Evolutionary conservation across 2,329 filamentous ascomycete genomes (phyloP), one percentile per base, ranked within the genome.

Genomic region (Talaromyces marneffei): DNA sequence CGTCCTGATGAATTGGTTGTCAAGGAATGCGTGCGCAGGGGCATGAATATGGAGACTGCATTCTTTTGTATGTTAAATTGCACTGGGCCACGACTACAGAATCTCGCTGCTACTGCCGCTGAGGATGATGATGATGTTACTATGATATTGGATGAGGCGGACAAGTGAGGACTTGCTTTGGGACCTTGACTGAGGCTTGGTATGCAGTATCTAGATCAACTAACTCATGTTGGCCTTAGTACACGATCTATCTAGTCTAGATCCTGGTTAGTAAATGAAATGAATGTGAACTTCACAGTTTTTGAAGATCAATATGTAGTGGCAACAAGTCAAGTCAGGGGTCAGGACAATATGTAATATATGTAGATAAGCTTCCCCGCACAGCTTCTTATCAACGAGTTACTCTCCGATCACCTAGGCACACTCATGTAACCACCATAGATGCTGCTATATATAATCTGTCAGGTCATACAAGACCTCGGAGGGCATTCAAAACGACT

Each of bases 1-100:
- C 75, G 82, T 0, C 82, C 83, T 0, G 87, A 89, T 64, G 79
- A 86, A 71, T 74, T 87, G 33, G 72, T 90, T 23, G 73, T 84
- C 44, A 68, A 77, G 12, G 88, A 91, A 68, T 75, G 80, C 0
- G 71, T 81, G 0, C 74, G 79, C 16, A 75, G 88, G 16, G 70
- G 78, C 0, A 69, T 89, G 35, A 65, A 79, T 23, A 70, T 90
- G n/a, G 78, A 86, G 59, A 63, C 76, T 12, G 78, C 83, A 66
- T 77, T 86, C 52, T 58, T 62, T 31, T 25, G n/a, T 27, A 35
- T 58, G 20, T 16, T 62, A 44, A 58, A 62, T 44, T 54, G 10
- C 20, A 18, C 44, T 12, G 33, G 40, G 1, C 42, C 44, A 16
- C n/a, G 18, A 18, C 12, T n/a, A 6, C 35, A 40, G 2, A 25